Evolutionary conservation across 768 basidiomycete genomes (phyloP).

Genomic region (Lepiota venenata): DNA sequence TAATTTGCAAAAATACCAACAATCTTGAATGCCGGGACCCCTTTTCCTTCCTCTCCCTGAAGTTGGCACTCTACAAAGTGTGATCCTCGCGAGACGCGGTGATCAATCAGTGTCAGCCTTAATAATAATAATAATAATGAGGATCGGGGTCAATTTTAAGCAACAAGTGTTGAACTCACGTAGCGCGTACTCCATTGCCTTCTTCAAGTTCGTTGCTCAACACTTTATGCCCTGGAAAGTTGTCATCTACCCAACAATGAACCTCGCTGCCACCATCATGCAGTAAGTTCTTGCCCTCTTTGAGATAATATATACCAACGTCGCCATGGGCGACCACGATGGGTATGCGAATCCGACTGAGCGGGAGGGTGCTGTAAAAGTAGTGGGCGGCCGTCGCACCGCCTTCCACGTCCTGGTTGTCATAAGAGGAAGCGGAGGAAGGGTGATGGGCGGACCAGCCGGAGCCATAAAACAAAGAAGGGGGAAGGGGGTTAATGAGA

Average conservation of each 20-base stretch:
- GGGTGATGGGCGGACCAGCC: slow-evolving; percentile 89
- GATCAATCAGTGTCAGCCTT: slow-evolving; percentile 88
- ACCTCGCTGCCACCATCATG: slow-evolving; percentile 57
- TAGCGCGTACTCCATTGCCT: slow-evolving; percentile 25
- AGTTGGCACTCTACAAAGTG: slow-evolving; percentile 93
- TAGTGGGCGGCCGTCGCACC: slow-evolving; percentile 67
- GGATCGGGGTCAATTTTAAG: slow-evolving; percentile 3
- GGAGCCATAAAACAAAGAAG: slow-evolving; percentile 87
- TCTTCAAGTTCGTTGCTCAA: slow-evolving; percentile 51
- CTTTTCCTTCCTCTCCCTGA: slow-evolving; percentile 81
- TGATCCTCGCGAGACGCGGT: slow-evolving; percentile 77
- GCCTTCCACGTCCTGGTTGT: slow-evolving; percentile 14
- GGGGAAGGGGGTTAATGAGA: slow-evolving; percentile 95
- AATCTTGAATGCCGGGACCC: slow-evolving; percentile 83
- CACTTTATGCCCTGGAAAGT: slow-evolving; percentile 72
- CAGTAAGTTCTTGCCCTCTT: slow-evolving; percentile 65
- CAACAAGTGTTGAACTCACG: slow-evolving; percentile 45
- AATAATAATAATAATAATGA: too few species aligned
- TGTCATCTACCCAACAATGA: slow-evolving; percentile 99
- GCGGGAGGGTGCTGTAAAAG: slow-evolving; percentile 88
- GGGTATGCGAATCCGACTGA: slow-evolving; percentile 79
- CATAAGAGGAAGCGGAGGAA: slow-evolving; percentile 21
- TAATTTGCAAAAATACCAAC: slow-evolving; percentile 86
- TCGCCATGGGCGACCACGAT: slow-evolving; percentile 87
- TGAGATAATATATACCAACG: slow-evolving; percentile 86